Evolutionary conservation across 495 filamentous ascomycete species (phyloP), one percentile per base, ranked within the genome.

Genomic region (Collariella sp.): DNA sequence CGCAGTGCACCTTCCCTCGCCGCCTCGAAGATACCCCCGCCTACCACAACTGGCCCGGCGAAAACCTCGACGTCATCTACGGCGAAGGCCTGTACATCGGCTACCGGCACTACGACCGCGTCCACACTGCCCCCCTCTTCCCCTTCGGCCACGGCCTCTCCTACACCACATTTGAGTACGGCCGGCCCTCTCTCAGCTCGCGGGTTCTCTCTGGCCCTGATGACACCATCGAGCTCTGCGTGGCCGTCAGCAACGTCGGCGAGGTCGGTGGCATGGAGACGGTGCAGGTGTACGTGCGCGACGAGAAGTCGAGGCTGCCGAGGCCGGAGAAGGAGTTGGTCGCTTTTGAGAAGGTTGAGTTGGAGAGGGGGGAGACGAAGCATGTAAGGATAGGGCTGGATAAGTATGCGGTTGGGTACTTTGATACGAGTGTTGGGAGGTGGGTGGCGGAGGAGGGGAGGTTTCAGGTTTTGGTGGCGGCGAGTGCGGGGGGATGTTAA

Each of bases 31-130:
- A 95, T 56, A 89, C 87, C 46, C 89, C 88, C 0, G 84, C 86
- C 0, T 94, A 84, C 65, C 76, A 87, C 62, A 93, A 90, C 73
- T 94, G 86, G 79, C 85, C 86, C 6, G 86, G 86, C 48, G 88
- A 93, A 67, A 84, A 87, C 59, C 74, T 80, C 36, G 78, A 83
- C 46, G 86, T 89, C 10, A 68, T 89, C 12, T 95, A 95, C 66
- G 88, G 87, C 50, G 89, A 95, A 64, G 88, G 87, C 41, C 67
- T 94, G 45, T 91, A 85, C 65, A 83, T 95, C 50, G 88, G 88
- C 2, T 94, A 95, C 66, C 75, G 86, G 2, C 86, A 86, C 70
- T 95, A 89, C 71, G 88, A 95, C 64, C 80, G 82, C 42, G 66
- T 77, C n/a, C 70, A 79, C 12, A 72, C 85, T 31, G 68, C 72